These are phyloP conservation scores for Penicillium sp. DNA, from an alignment of 2,329 filamentous ascomycete species.

Conservation along the genomic window DNA sequence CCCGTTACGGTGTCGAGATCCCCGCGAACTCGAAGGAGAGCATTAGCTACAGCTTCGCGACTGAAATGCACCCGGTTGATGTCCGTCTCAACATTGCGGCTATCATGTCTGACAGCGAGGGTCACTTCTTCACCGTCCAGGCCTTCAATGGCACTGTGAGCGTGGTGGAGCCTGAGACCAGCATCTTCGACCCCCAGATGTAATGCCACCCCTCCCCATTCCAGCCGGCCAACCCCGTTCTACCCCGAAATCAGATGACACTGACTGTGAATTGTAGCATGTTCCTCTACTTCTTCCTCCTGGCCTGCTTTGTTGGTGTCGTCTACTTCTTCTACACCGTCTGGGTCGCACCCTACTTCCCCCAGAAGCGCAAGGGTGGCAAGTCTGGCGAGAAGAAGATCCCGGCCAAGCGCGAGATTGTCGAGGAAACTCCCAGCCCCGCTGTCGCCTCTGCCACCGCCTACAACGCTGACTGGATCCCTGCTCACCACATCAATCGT, in stretches of 20 bases:
- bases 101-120: conserved; percentile 69
- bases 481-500: conserved; percentile 83
- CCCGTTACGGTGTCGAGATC: conserved; percentile 73
- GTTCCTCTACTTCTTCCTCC: conserved; percentile 94
- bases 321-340: conserved; percentile 98
- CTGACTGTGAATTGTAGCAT: conserved; percentile 61
- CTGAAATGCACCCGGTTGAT: conserved; percentile 92
- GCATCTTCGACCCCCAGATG: conserved; percentile 95
- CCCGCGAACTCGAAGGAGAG: conserved; percentile 75
- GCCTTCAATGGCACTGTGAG: conserved; percentile 81
- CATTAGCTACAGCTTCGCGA: conserved; percentile 80
- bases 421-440: conserved; percentile 68
- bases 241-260: conserved; percentile 23
- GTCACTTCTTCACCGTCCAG: conserved; percentile 72
- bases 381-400: conserved; percentile 37
- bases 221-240: not conserved
- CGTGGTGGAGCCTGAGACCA: conserved; percentile 87
- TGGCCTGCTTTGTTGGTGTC: conserved; percentile 74
- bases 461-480: conserved; percentile 95
- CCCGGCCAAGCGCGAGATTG: conserved; percentile 66
- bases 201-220: conserved; percentile 51
- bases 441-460: conserved; percentile 71
- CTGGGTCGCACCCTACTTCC: conserved; percentile 95
- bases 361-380: conserved; percentile 62
- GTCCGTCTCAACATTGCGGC: conserved; percentile 76